phyloP scores from a whole-genome alignment of 1,284 basidiomycete species.

The Heliocybe sulcata region DNA sequence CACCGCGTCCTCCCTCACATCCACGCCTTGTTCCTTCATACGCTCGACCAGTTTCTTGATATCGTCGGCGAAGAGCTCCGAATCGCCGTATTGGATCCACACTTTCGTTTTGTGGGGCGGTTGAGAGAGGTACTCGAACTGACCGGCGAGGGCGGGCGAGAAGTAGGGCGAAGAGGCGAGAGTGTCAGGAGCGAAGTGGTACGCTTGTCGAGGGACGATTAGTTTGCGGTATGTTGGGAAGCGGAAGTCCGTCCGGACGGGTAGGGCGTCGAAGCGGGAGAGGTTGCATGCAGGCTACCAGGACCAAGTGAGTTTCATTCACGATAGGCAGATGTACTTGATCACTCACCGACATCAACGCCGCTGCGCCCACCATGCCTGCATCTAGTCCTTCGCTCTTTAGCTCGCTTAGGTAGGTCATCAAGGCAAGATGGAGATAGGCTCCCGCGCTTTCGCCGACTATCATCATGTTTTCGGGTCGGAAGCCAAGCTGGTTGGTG shows the following conservation, averaged over 20 bases:
- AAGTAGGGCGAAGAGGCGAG: slow-evolving; percentile 2
- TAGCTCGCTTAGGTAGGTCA: slow-evolving; percentile 8
- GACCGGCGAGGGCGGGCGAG: slow-evolving; percentile 2
- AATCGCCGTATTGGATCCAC: slow-evolving; percentile 18
- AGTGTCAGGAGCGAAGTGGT: neutral
- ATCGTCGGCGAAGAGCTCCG: slow-evolving; percentile 28
- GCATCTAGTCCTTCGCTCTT: neutral
- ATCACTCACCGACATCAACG: slow-evolving; percentile 3
- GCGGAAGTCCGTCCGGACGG: slow-evolving; percentile 4
- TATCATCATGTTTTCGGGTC: slow-evolving; percentile 30
- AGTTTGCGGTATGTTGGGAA: slow-evolving; percentile 1
- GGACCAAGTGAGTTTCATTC: neutral
- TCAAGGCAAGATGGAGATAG: slow-evolving; percentile 30
- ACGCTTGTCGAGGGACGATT: neutral
- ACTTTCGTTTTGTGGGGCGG: neutral
- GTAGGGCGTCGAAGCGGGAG: slow-evolving; percentile 1
- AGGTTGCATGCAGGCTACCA: slow-evolving; percentile 4
- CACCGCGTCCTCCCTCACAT: slow-evolving; percentile 23
- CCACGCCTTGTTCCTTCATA: slow-evolving; percentile 27
- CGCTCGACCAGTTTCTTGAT: slow-evolving; percentile 23
- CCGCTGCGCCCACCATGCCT: slow-evolving; percentile 1
- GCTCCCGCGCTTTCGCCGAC: slow-evolving; percentile 43
- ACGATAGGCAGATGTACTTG: neutral
- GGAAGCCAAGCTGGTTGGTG: slow-evolving; percentile 16
- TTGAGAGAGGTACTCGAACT: neutral